Evolutionary conservation across 1,284 basidiomycete genomes (phyloP).

Genomic region (Boletus mariae): DNA sequence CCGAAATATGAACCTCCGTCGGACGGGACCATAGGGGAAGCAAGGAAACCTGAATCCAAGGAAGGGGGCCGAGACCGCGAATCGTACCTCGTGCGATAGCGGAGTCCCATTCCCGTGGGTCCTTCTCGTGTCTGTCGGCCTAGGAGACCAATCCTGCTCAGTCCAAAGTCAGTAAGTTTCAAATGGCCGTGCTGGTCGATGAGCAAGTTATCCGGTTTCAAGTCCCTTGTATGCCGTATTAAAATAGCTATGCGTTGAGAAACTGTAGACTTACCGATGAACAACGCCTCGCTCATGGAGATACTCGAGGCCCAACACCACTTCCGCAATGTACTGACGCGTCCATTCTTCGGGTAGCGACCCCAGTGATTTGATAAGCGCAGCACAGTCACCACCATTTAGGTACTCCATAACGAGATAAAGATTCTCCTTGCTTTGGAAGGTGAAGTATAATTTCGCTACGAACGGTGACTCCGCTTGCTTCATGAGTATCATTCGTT

Average conservation of each 20-base stretch:
- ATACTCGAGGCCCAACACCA: conserved; percentile 92
- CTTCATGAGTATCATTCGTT: conserved; percentile 99
- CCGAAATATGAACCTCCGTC: conserved; percentile 81
- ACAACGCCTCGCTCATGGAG: conserved; percentile 93
- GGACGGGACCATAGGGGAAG: conserved; percentile 64
- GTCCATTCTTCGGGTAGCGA: conserved; percentile 96
- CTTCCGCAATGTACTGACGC: conserved; percentile 93
- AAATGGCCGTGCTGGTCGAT: conserved; percentile 96
- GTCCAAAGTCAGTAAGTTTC: conserved; percentile 96
- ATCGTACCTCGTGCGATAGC: conserved; percentile 55
- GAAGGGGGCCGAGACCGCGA: conserved; percentile 76
- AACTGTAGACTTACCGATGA: conserved; percentile 72
- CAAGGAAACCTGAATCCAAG: conserved; percentile 77
- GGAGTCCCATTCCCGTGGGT: conserved; percentile 53
- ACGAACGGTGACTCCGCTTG: conserved; percentile 99
- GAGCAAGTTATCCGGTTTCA: conserved; percentile 97
- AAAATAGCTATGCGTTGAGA: conserved; percentile 2
- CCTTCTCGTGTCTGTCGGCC: conserved; percentile 91
- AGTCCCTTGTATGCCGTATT: conserved; percentile 58
- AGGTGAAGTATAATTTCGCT: conserved; percentile 97
- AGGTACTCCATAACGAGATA: conserved; percentile 99
- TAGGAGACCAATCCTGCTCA: conserved; percentile 94
- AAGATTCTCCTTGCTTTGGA: conserved; percentile 98
- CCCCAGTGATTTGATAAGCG: conserved; percentile 94
- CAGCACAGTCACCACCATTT: conserved; percentile 96